Conservation (phyloP, 2,329 filamentous ascomycete species). For the Aspergillus sp. region DNA sequence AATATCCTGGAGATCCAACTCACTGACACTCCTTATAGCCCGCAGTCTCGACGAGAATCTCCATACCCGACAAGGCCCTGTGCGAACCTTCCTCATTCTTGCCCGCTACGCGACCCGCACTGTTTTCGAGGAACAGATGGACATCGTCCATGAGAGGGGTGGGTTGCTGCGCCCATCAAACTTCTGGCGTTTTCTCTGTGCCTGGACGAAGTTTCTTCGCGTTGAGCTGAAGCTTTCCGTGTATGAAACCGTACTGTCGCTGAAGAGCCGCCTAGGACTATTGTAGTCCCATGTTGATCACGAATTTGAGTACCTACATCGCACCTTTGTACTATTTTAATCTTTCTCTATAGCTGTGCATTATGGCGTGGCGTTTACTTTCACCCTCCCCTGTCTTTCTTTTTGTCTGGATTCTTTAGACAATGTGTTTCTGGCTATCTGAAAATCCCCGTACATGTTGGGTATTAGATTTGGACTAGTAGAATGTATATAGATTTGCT, state of each 20-base stretch:
- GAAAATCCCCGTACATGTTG: neutral
- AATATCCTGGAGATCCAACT: neutral
- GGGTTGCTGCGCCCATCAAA: slow-evolving; percentile 55
- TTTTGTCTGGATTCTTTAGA: neutral
- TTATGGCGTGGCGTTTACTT: slow-evolving; percentile 18
- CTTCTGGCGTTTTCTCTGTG: slow-evolving; percentile 50
- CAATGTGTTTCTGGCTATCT: neutral
- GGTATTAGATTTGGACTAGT: neutral
- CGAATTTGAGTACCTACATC: neutral
- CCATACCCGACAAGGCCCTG: slow-evolving; percentile 57
- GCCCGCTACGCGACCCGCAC: slow-evolving; percentile 63
- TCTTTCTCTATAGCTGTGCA: slow-evolving; percentile 14
- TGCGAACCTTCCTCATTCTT: slow-evolving; percentile 64
- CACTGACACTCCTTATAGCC: slow-evolving; percentile 44
- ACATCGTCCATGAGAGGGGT: slow-evolving; percentile 48
- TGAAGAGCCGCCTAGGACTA: slow-evolving; percentile 52
- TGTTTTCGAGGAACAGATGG: slow-evolving; percentile 62
- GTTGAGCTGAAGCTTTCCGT: slow-evolving; percentile 58
- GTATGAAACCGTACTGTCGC: slow-evolving; percentile 58
- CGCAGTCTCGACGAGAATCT: slow-evolving; percentile 85
- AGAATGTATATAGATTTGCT: slow-evolving; percentile 5
- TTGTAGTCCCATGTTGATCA: slow-evolving; percentile 2
- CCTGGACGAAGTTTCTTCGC: slow-evolving; percentile 55
- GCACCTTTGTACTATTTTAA: neutral
- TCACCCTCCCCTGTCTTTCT: slow-evolving; percentile 1